These are phyloP conservation scores for Auriculariales sp. DNA, from an alignment of 768 basidiomycete species.

Conservation along the genomic window DNA sequence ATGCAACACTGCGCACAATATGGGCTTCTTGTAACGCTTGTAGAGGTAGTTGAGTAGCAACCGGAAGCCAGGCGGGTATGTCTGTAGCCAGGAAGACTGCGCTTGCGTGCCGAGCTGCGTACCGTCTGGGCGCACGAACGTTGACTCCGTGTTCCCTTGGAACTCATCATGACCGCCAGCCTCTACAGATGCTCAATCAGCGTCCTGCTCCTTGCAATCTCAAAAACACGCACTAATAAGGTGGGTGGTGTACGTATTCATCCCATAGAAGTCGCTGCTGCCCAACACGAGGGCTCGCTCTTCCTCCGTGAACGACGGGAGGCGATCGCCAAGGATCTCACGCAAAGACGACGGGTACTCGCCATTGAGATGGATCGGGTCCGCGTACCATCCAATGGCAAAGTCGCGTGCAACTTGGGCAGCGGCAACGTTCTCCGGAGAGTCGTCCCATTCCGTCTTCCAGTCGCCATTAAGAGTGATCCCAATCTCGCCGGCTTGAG, in stretches of 20 bases:
- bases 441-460: slow-evolving; percentile 58
- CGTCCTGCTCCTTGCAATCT: not conserved
- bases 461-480: slow-evolving; percentile 70
- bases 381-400: slow-evolving; percentile 40
- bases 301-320: slow-evolving; percentile 41
- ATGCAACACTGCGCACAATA: slow-evolving; percentile 27
- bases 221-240: slow-evolving; percentile 27
- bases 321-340: slow-evolving; percentile 39
- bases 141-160: slow-evolving; percentile 44
- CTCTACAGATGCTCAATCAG: slow-evolving; percentile 17
- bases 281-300: slow-evolving; percentile 43
- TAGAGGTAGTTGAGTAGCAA: slow-evolving; percentile 50
- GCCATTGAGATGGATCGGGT: slow-evolving; percentile 61
- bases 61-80: slow-evolving; percentile 26
- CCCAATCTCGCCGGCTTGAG: slow-evolving; percentile 55
- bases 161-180: slow-evolving; percentile 50
- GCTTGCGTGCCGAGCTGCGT: slow-evolving; percentile 53
- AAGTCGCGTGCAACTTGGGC: slow-evolving; percentile 62
- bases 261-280: slow-evolving; percentile 58
- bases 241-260: slow-evolving; percentile 61
- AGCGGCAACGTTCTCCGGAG: slow-evolving; percentile 48
- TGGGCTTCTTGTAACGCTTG: slow-evolving; percentile 42
- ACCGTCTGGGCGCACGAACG: slow-evolving; percentile 48
- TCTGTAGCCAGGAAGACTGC: slow-evolving; percentile 52
- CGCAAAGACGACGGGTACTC: slow-evolving; percentile 48